Evolutionary conservation across 768 basidiomycete genomes (phyloP).

Genomic region (Holtermannia corniformis): DNA sequence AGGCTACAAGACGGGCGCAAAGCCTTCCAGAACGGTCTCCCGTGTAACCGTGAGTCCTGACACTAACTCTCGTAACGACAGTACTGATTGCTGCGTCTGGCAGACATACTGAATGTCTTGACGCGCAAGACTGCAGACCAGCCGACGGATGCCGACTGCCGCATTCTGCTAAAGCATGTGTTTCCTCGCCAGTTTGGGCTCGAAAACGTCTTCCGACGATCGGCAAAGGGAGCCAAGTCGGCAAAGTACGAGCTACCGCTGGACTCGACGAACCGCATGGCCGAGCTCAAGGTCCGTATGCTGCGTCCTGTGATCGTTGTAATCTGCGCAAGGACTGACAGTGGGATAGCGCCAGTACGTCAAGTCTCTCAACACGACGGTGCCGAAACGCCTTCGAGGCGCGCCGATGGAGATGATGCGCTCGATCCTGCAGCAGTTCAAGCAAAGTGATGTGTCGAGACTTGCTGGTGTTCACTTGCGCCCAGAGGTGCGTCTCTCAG

Average conservation of each 20-base stretch:
- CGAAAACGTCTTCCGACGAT: slow-evolving; percentile 55
- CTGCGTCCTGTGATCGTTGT: too few relatives aligned
- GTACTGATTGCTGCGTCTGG: neutral
- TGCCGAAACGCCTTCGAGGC: neutral
- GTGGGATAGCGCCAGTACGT: too few relatives aligned
- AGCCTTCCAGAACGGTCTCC: slow-evolving; percentile 16
- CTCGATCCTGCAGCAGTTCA: slow-evolving; percentile 10
- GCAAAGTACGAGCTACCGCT: too few relatives aligned
- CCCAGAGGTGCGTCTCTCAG: too few relatives aligned
- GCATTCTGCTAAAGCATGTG: neutral
- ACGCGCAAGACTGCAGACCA: neutral
- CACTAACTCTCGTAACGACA: neutral
- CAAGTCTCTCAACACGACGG: neutral
- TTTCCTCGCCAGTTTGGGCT: slow-evolving; percentile 62
- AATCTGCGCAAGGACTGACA: too few relatives aligned
- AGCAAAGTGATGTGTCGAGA: too few relatives aligned
- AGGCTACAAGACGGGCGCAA: slow-evolving; percentile 2
- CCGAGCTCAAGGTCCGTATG: neutral
- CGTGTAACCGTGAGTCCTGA: slow-evolving; percentile 16
- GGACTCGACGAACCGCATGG: neutral
- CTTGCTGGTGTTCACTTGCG: too few relatives aligned
- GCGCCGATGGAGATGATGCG: slow-evolving; percentile 48
- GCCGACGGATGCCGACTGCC: too few relatives aligned
- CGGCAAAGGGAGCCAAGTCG: too few relatives aligned
- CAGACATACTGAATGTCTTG: too few relatives aligned